Evolutionary conservation across 2,329 filamentous ascomycete species (phyloP), one percentile per base, ranked within the genome.

Genomic region (Stachybotrys echinatus): DNA sequence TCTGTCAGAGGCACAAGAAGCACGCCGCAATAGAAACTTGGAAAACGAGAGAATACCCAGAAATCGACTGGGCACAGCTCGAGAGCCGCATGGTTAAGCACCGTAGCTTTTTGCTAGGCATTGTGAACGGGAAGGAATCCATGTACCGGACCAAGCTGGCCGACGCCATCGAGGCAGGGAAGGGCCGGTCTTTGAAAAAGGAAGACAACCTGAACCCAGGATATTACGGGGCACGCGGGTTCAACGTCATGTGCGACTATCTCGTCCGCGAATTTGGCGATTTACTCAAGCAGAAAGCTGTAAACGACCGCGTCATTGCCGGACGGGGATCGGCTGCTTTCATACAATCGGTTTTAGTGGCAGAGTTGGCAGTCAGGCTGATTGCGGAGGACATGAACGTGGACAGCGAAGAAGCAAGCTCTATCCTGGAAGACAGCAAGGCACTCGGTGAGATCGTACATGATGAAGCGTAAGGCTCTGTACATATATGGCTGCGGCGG

Each of bases 181-280:
- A 78, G 60, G 80, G 79, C 23, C 76, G 80, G 48, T 85, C 79
- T 22, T 70, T 88, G 50, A 72, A 81, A 47, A 77, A 81, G 52
- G 82, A 75, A 47, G 70, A 81, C 23, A 77, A 74, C 49, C 74
- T 86, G 23, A 84, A 80, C 3, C 87, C 88, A 10, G 91, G 91
- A 0, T 96, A 95, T 67, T 96, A 95, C 67, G 91, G 91, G 2
- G 79, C 85, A 3, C 80, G 84, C 19, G 91, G 91, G 1, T 75
- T 87, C 47, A 80, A 81, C 45, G 69, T 79, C 47, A 89, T 96
- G 78, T 87, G 83, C 42, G 84, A 89, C 58, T 79, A 78, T 49
- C 78, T 91, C 37, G 82, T 88, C 51, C 61, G 69, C 4, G 73
- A 74, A 44, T 84, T 89, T 62, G 80, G 79, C 14, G 64, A 74